Evolutionary conservation across 139 green algal species (phyloP), one percentile per base, ranked within the genome.

Genomic region (Volvox africanus): DNA sequence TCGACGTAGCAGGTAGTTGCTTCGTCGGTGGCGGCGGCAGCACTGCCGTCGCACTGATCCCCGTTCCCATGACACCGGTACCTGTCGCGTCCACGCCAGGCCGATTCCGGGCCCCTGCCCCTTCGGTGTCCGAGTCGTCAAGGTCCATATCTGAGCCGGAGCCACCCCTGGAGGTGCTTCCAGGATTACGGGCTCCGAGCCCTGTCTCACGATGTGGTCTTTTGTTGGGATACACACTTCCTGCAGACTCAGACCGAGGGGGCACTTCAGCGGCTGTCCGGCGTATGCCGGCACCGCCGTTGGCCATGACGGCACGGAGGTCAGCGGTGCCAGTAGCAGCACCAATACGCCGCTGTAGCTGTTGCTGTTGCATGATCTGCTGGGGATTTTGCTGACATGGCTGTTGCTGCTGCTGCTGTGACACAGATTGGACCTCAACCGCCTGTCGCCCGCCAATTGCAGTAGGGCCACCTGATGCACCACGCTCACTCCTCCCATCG

Each of bases 101-200:
- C 6, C 21, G 65, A 24, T 24, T 24, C 65, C 65, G 65, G 65
- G 2, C 24, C 65, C 65, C 24, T 73, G 21, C 65, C 65, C 75
- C 62, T 32, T 77, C 82, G 55, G 26, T 88, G 50, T 83, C 86
- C 14, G 73, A 84, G 35, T 90, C 86, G 20, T 90, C 86, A 6
- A 90, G 86, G 12, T 90, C 86, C 86, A 90, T 90, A 77, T 90
- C 86, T 0, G 86, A 90, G 26, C 68, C 84, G 14, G 67, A 81
- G 67, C 68, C 82, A 24, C 82, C 82, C 20, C 82, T 65, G 33
- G 32, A 65, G 35, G 0, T 24, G 36, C 61, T 79, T 22, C 69
- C 37, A 14, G 20, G 69, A 37, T 11, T n/a, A 19, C 68, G 65
- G 68, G 37, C 19, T 36, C 2, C 37, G 17, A 9, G 55, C 61